Conservation (phyloP, 176 grass and related monocot genomes). For the Oryza brachyantha region DNA sequence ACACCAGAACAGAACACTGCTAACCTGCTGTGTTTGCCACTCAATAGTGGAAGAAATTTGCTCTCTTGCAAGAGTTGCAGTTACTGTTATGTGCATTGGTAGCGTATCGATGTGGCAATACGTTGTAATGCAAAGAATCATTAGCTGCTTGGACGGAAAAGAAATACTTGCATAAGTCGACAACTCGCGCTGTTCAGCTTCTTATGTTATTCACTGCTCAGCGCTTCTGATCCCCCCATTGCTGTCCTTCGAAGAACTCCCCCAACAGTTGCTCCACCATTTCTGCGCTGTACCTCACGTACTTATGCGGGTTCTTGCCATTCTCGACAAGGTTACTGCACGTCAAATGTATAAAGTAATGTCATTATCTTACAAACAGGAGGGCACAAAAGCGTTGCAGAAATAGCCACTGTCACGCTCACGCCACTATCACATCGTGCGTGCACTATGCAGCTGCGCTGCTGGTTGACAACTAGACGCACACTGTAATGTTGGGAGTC, state of each 20-base stretch:
- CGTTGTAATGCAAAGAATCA: conserved; percentile 7
- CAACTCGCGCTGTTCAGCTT: too few relatives aligned
- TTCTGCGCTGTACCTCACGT: conserved; percentile 68
- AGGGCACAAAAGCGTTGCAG: background rate
- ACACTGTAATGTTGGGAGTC: background rate
- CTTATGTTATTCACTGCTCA: conserved; percentile 27
- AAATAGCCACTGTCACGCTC: background rate
- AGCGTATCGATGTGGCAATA: background rate
- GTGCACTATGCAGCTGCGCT: background rate
- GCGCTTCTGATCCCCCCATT: conserved; percentile 60
- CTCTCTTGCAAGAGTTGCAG: background rate
- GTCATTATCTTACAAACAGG: background rate
- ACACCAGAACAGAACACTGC: background rate
- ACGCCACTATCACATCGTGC: background rate
- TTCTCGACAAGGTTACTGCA: conserved; percentile 66
- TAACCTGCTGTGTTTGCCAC: too few relatives aligned
- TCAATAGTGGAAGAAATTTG: too few relatives aligned
- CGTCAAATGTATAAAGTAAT: background rate
- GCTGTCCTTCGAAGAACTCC: conserved; percentile 81
- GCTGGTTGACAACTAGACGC: background rate
- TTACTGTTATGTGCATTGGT: background rate
- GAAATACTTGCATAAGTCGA: background rate
- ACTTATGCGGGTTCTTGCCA: conserved; percentile 73
- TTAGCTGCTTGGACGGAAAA: conserved; percentile 27
- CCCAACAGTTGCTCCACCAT: conserved; percentile 61